Percentiles rank a stretch among this genome's conserved stretches.
Conservation (phyloP, 768 basidiomycete genomes). For the Lactarius pseudohatsudake region DNA sequence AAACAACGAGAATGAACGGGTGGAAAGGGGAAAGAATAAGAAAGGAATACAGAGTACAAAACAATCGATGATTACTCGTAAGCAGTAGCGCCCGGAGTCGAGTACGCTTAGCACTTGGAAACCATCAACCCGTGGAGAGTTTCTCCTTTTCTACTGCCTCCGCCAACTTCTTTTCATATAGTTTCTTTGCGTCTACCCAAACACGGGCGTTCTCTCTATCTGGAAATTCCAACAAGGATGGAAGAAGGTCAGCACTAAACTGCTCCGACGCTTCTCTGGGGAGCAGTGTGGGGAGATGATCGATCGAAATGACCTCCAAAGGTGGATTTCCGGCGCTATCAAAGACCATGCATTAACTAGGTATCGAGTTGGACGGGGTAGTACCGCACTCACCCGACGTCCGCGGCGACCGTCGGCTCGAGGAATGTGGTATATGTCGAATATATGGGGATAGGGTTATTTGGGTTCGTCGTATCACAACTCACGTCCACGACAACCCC, state of each 20-base stretch:
- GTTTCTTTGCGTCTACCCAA: constrained; percentile 84
- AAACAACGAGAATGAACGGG: constrained; percentile 39
- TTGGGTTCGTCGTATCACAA: constrained; percentile 98
- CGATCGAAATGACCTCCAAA: constrained; percentile 89
- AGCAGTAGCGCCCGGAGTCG: background rate
- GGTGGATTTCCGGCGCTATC: constrained; percentile 60
- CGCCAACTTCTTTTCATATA: constrained; percentile 69
- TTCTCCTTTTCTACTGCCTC: constrained; percentile 46
- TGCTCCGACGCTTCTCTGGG: constrained; percentile 97
- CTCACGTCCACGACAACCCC: constrained; percentile 94
- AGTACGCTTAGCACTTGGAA: constrained; percentile 2
- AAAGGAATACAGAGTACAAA: constrained; percentile 21
- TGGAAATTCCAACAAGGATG: constrained; percentile 78
- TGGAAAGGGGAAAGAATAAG: constrained; percentile 32
- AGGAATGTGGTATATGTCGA: constrained; percentile 90
- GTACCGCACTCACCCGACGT: constrained; percentile 60
- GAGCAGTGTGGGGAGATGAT: constrained; percentile 92
- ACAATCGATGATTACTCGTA: constrained; percentile 16
- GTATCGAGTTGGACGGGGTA: background rate
- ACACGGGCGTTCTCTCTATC: constrained; percentile 64
- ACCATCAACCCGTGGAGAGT: constrained; percentile 24
- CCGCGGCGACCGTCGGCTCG: constrained; percentile 86
- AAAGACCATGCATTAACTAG: constrained; percentile 27
- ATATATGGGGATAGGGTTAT: constrained; percentile 97
- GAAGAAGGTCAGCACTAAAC: constrained; percentile 85